Evolutionary conservation across 116 monocot species (phyloP).

Genomic region (Zostera marina): DNA sequence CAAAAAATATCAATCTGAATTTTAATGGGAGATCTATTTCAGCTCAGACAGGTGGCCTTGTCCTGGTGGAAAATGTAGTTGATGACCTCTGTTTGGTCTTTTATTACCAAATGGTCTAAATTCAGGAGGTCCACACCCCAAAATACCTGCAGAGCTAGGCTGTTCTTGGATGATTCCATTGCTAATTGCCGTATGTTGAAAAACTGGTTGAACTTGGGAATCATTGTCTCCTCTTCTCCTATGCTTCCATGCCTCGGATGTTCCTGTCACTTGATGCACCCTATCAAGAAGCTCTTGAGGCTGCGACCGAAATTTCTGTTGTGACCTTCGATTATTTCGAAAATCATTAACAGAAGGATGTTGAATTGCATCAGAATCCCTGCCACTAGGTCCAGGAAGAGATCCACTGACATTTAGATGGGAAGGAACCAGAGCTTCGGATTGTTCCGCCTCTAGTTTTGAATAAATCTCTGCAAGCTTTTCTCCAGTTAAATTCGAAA

Average conservation of each 20-base stretch:
- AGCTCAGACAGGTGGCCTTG: conserved; percentile 20
- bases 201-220: conserved; percentile 15
- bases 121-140: conserved; percentile 65
- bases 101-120: conserved; percentile 41
- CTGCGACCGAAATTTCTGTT: conserved; percentile 19
- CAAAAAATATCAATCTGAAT: not conserved
- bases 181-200: conserved; percentile 15
- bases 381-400: conserved; percentile 19
- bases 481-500: conserved; percentile 82
- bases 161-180: conserved; percentile 44
- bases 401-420: conserved; percentile 21
- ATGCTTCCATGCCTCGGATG: conserved; percentile 83
- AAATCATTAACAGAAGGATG: conserved; percentile 17
- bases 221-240: conserved; percentile 45
- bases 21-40: not conserved
- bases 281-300: conserved; percentile 25
- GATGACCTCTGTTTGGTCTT: conserved; percentile 35
- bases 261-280: conserved; percentile 24
- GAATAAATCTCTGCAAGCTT: conserved; percentile 65
- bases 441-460: conserved; percentile 76
- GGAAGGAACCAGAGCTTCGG: conserved; percentile 42
- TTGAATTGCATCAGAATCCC: conserved; percentile 22
- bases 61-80: conserved; percentile 30
- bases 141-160: conserved; percentile 69
- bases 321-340: conserved; percentile 23